Base-by-base conservation (phyloP, 495 filamentous ascomycete genomes). In the Neurospora intermedia region DNA sequence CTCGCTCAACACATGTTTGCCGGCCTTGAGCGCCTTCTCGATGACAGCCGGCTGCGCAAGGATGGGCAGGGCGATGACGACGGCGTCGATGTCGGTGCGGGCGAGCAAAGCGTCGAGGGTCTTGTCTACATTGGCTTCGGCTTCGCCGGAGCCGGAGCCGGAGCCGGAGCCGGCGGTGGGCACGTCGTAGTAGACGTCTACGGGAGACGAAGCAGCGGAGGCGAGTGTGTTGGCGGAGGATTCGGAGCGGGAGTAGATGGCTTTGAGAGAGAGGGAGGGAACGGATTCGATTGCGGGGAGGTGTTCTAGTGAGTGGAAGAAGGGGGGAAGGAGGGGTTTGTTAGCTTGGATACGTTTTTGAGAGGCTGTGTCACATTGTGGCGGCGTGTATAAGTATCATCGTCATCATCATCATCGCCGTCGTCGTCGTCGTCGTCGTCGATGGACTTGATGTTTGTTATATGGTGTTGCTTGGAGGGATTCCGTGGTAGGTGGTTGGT, bases 1-100 rank as follows among this genome's bases (percentile, higher is more conserved):
- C 82, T 96, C 93, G 18, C 83, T 90, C 0, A 95, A 81, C 3
- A 95, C 93, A 79, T 94, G 91, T 77, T 96, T 96, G 20, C 91
- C 89, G 1, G 91, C 91, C 0, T 77, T 72, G 0, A 96, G 82
- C 16, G 91, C 87, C 69, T 82, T 77, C 72, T 85, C 78, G 78
- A 92, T 87, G 71, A 86, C 85, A 20, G 78, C 79, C 0, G 89
- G 87, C 77, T 92, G 90, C n/a, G 76, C 75, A 35, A 80, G 77
- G 76, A 92, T 91, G 15, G 90, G 90, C 7, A 92, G 86, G 81
- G 85, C 90, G 72, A 96, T 86, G 72, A 92, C 87, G 11, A 94
- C 88, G 54, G 89, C 90, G 4, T 83, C 77, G 71, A 94, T 87
- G 81, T 96, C 93, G 46, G 78, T 72, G 18, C 92, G 85, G 38